Conservation (phyloP, 2,329 filamentous ascomycete species). For the Mariannaea sp. region DNA sequence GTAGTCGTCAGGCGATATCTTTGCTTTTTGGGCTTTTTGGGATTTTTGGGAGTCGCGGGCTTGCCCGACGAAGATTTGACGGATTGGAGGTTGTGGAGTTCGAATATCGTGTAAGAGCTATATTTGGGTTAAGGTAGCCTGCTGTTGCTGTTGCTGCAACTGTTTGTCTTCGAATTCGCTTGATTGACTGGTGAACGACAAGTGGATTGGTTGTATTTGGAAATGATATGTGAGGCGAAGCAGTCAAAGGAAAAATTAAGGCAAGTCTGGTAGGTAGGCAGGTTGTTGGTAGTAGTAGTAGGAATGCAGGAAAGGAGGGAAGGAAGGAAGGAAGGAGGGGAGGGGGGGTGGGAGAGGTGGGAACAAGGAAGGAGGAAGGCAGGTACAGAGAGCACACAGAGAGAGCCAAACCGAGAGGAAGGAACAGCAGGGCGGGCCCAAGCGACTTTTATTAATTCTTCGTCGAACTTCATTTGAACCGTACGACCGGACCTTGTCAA, state of each 20-base stretch:
- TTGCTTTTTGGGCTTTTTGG: slow-evolving; percentile 38
- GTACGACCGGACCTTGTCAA: slow-evolving; percentile 35
- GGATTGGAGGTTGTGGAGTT: slow-evolving; percentile 12
- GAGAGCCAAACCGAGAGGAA: slow-evolving; percentile 24
- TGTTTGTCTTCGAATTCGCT: background rate
- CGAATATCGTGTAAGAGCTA: slow-evolving; percentile 1
- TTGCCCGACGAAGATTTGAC: slow-evolving; percentile 30
- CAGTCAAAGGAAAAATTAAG: too few species aligned
- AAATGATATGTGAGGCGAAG: too few species aligned
- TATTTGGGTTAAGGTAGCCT: too few species aligned
- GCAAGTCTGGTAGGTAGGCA: background rate
- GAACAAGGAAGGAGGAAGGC: slow-evolving; percentile 12
- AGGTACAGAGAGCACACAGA: slow-evolving; percentile 13
- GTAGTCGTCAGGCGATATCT: slow-evolving; percentile 29
- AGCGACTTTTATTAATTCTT: slow-evolving; percentile 34
- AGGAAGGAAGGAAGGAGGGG: slow-evolving; percentile 7
- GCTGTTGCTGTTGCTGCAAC: slow-evolving; percentile 18
- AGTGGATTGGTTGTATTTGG: slow-evolving; percentile 15
- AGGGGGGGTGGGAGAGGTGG: slow-evolving; percentile 2
- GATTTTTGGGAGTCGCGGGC: slow-evolving; percentile 20
- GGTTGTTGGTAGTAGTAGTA: background rate
- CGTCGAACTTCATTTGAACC: slow-evolving; percentile 36
- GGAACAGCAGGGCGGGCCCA: slow-evolving; percentile 28
- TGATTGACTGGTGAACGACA: slow-evolving; percentile 7
- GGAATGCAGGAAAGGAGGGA: slow-evolving; percentile 8